A percentile compares a stretch with the other conserved stretches of the same genome.
Evolutionary conservation across 495 filamentous ascomycete genomes (phyloP).

Genomic region (Penicillium verhagenii): DNA sequence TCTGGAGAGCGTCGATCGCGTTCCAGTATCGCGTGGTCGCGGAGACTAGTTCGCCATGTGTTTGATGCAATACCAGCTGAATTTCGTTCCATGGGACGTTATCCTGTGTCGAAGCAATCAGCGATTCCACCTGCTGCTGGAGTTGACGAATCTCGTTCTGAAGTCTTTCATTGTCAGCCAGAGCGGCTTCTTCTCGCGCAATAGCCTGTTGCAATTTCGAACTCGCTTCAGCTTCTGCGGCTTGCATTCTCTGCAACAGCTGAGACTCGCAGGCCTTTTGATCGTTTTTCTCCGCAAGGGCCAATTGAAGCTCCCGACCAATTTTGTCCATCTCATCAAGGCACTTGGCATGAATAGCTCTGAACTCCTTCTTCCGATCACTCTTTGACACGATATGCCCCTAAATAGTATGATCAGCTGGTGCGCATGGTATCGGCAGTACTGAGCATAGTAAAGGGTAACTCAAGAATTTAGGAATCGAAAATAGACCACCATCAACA

Average conservation of each 20-base stretch:
- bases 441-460: not conserved
- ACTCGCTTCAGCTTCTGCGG: not conserved
- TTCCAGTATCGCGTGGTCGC: constrained; percentile 12
- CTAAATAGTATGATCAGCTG: not conserved
- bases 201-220: not conserved
- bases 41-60: constrained; percentile 12
- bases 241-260: not conserved
- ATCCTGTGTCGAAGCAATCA: constrained; percentile 10
- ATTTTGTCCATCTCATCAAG: not conserved
- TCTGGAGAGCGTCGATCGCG: constrained; percentile 9
- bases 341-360: not conserved
- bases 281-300: not conserved
- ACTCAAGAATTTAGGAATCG: not conserved
- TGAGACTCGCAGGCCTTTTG: not conserved
- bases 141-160: constrained; percentile 4
- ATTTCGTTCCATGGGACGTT: constrained; percentile 17
- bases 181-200: not conserved
- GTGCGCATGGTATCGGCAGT: not conserved
- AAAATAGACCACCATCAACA: not conserved
- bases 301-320: not conserved
- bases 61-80: constrained; percentile 11
- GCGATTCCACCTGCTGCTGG: constrained; percentile 15
- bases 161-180: constrained; percentile 7
- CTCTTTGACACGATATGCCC: not conserved
- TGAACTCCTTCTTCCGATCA: not conserved